Percentiles rank a stretch among this genome's conserved stretches.
Conservation (phyloP, 164 flowering plant species). For the Annona squamosa region DNA sequence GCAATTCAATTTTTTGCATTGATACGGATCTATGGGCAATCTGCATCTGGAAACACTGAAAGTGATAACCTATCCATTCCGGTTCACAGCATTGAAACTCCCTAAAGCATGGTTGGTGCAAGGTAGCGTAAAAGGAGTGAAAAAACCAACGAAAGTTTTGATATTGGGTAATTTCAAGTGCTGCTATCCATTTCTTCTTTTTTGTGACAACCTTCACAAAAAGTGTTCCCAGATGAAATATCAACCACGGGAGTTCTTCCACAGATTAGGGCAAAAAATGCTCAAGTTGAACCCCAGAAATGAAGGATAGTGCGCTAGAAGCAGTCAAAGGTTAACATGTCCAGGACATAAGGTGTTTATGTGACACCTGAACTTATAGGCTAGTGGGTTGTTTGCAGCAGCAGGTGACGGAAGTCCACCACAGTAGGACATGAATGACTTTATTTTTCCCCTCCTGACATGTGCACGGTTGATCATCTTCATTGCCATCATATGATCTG, state of each 20-base stretch:
- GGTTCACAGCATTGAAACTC: neutral
- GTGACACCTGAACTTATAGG: constrained; percentile 88
- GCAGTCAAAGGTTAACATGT: no score
- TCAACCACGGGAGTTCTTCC: neutral
- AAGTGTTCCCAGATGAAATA: neutral
- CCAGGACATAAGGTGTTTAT: neutral
- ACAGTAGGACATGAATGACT: constrained; percentile 84
- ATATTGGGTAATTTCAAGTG: neutral
- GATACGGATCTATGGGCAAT: neutral
- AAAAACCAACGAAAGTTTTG: neutral
- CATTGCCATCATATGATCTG: constrained; percentile 99
- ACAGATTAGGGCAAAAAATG: no score
- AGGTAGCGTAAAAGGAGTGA: neutral
- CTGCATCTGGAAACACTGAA: neutral
- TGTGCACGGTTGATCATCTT: constrained; percentile 88
- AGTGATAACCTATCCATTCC: neutral
- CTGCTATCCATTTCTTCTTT: neutral
- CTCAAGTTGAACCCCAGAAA: neutral
- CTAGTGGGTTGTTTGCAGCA: constrained; percentile 92
- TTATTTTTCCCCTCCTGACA: constrained; percentile 49
- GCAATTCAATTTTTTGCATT: neutral
- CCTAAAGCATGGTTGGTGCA: neutral
- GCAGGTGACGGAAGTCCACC: constrained; percentile 97
- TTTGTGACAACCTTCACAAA: neutral
- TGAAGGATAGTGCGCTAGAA: no score